Evolutionary conservation across 2,329 filamentous ascomycete species (phyloP), one percentile per base, ranked within the genome.

Genomic region (Acephala macrosclerotiorum): DNA sequence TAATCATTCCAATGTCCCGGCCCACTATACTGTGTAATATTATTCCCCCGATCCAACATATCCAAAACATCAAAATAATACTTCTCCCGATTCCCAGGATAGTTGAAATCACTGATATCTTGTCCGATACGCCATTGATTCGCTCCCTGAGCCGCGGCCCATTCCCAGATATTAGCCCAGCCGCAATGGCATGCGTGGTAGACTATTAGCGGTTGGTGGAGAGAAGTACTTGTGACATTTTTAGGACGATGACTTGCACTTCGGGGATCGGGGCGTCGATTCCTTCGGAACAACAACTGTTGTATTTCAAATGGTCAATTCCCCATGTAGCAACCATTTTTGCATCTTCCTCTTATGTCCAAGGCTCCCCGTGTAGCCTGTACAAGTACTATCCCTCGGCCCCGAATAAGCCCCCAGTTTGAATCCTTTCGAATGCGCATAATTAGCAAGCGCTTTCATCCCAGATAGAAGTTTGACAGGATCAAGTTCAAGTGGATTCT

Each of bases 371-470:
- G 85, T 67, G 26, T 72, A 72, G 0, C 67, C 69, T n/a, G 65
- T 67, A 64, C 70, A 73, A 22, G 69, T 70, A 9, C 35, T 36
- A 22, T 67, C 77, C 40, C 84, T 84, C 0, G 84, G 84, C 72
- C 84, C 84, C 68, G 84, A 84, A 72, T 91, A 91, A 60, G 91
- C 88, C 0, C 89, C 88, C 9, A 89, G 77, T 71, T 90, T 90
- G 55, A 91, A 72, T 1, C 86, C 86, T 68, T 87, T 71, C 1
- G 70, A 75, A 66, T 90, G 88, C 20, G 89, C 80, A 66, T 84
- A 74, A 40, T 84, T 77, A 0, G 86, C 85, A 1, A 85, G 75
- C 0, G 82, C 80, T 18, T 80, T 80, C 66, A 91, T 87, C 0
- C 88, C 88, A 33, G 82, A 77, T 0, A 88, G 87, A 64, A 90